phyloP scores from a whole-genome alignment of 495 filamentous ascomycete genomes.

The Penicillium egyptiacum region DNA sequence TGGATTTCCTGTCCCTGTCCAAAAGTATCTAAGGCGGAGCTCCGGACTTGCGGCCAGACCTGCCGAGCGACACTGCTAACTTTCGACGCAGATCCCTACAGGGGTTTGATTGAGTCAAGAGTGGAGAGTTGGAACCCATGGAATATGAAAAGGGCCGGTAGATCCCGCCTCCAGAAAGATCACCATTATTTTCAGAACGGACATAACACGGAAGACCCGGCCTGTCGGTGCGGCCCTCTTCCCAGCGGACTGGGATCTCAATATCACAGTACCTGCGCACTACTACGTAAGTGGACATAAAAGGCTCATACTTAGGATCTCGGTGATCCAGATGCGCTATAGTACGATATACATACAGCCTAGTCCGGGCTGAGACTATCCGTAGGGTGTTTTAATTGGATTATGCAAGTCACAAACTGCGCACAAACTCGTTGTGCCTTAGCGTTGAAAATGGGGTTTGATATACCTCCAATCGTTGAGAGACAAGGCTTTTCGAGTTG shows the following conservation, averaged over 20 bases:
- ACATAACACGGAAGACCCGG: conserved; percentile 1
- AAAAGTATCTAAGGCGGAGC: background rate
- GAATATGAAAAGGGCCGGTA: conserved; percentile 10
- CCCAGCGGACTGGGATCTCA: background rate
- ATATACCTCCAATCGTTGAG: background rate
- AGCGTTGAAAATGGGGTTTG: background rate
- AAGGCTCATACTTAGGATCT: background rate
- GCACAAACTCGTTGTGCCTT: background rate
- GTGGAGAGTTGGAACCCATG: background rate
- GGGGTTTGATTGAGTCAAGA: background rate
- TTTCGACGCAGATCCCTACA: conserved; percentile 8
- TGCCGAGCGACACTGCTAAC: background rate
- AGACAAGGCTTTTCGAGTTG: background rate
- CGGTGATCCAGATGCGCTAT: too few relatives aligned
- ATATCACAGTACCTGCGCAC: background rate
- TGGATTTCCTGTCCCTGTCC: background rate
- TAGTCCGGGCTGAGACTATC: background rate
- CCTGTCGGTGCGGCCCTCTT: background rate
- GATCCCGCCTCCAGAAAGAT: conserved; percentile 10
- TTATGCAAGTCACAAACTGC: conserved; percentile 9
- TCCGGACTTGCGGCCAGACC: conserved; percentile 2
- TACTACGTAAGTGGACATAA: background rate
- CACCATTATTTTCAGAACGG: background rate
- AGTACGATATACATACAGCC: background rate
- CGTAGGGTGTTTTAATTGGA: background rate